A percentile compares a stretch with the other conserved stretches of the same genome.
These are phyloP conservation scores for Gomphus bonarii DNA, from an alignment of 1,284 basidiomycete species.

Conservation along the genomic window DNA sequence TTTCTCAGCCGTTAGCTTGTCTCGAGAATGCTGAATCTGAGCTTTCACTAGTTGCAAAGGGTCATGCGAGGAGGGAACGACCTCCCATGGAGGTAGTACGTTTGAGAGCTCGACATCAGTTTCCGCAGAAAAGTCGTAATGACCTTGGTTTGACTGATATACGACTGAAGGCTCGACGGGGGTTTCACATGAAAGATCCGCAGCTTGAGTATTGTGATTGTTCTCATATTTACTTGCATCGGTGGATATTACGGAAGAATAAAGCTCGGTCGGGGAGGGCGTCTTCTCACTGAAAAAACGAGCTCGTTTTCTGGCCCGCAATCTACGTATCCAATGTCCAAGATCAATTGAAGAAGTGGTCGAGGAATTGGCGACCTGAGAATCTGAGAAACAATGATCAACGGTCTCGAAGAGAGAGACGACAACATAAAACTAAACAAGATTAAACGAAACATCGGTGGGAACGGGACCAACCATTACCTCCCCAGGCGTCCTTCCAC, in stretches of 20 bases:
- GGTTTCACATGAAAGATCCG: not conserved
- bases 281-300: not conserved
- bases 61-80: not conserved
- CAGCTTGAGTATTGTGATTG: not conserved
- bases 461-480: not conserved
- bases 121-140: not conserved
- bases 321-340: not conserved
- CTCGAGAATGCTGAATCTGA: not conserved
- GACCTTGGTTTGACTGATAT: not conserved
- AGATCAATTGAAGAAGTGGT: not conserved
- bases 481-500: not conserved
- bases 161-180: not conserved
- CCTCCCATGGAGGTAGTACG: not conserved
- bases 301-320: not conserved
- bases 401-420: not conserved
- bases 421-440: not conserved
- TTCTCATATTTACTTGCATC: not conserved
- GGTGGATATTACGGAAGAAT: not conserved
- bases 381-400: not conserved
- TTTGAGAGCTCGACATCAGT: not conserved
- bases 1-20: not conserved
- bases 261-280: not conserved
- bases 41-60: not conserved
- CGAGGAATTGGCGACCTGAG: not conserved
- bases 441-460: not conserved